Percentiles rank a stretch among this genome's conserved stretches.
Conservation (phyloP, 1,139 yeast species). For the Yamadazyma diddensiae region DNA sequence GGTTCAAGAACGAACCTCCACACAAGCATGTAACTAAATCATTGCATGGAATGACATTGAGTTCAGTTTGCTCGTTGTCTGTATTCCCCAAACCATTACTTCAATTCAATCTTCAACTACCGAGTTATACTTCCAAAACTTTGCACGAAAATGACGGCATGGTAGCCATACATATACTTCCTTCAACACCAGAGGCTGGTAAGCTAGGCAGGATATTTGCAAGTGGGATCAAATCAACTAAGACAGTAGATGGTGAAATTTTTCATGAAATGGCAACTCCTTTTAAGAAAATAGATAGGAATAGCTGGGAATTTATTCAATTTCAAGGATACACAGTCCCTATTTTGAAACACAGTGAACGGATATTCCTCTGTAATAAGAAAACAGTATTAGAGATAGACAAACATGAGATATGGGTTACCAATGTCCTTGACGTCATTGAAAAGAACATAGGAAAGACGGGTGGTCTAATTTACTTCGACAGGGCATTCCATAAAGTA, state of each 20-base stretch:
- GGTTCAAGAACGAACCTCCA: conserved; percentile 15
- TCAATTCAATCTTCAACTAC: conserved; percentile 79
- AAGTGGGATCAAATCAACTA: conserved; percentile 43
- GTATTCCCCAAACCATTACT: conserved; percentile 69
- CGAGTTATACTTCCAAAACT: conserved; percentile 70
- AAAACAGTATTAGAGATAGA: conserved; percentile 56
- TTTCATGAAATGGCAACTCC: conserved; percentile 53
- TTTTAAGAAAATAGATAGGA: conserved; percentile 31
- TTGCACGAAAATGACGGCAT: conserved; percentile 49
- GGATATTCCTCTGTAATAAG: conserved; percentile 63
- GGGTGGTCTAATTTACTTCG: conserved; percentile 67
- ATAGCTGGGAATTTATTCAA: conserved; percentile 27
- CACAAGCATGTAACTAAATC: conserved; percentile 18
- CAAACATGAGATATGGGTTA: conserved; percentile 89
- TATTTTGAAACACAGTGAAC: conserved; percentile 54
- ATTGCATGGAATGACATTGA: conserved; percentile 73
- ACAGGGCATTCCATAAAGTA: conserved; percentile 57
- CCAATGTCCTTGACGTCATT: conserved; percentile 55
- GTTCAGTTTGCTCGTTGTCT: conserved; percentile 78
- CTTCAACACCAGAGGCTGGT: conserved; percentile 53
- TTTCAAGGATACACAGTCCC: conserved; percentile 40
- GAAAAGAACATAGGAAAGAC: conserved; percentile 19
- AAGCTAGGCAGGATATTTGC: conserved; percentile 59
- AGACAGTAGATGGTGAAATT: conserved; percentile 33
- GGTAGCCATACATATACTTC: conserved; percentile 74